These are phyloP conservation scores for Fomitopsis serialis DNA, from an alignment of 768 basidiomycete species.

Conservation along the genomic window DNA sequence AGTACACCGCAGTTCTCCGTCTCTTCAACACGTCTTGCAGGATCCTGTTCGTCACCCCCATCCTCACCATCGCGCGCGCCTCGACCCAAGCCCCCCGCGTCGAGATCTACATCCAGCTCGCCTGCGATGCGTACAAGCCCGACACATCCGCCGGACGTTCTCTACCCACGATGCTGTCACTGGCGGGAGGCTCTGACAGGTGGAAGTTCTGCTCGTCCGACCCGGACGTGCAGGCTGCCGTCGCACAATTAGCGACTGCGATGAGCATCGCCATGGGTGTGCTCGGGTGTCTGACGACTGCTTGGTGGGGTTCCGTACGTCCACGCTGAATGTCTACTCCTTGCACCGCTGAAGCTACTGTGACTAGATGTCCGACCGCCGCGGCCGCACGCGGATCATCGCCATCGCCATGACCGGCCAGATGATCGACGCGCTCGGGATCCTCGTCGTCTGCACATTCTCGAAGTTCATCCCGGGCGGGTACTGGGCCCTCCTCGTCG, in stretches of 20 bases:
- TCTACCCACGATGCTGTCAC: background rate
- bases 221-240: conserved; percentile 68
- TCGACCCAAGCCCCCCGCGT: conserved; percentile 65
- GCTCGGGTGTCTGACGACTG: conserved; percentile 72
- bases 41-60: conserved; percentile 49
- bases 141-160: conserved; percentile 18
- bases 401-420: conserved; percentile 56
- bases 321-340: background rate
- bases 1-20: no score
- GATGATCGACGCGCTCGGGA: conserved; percentile 55
- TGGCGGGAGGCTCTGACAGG: background rate
- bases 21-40: conserved; percentile 28
- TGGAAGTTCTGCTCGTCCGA: conserved; percentile 50
- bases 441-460: conserved; percentile 60
- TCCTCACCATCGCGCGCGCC: conserved; percentile 49
- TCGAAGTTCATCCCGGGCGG: conserved; percentile 66
- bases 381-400: conserved; percentile 65
- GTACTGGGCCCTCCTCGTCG: conserved; percentile 73
- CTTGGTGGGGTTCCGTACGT: conserved; percentile 82
- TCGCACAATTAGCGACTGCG: conserved; percentile 57
- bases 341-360: no score
- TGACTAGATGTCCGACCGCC: conserved; percentile 65
- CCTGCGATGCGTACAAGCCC: conserved; percentile 62
- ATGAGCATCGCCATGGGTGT: conserved; percentile 64
- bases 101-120: conserved; percentile 70